Evolutionary conservation across 2,329 filamentous ascomycete genomes (phyloP).

Genomic region (Fusarium luffae): DNA sequence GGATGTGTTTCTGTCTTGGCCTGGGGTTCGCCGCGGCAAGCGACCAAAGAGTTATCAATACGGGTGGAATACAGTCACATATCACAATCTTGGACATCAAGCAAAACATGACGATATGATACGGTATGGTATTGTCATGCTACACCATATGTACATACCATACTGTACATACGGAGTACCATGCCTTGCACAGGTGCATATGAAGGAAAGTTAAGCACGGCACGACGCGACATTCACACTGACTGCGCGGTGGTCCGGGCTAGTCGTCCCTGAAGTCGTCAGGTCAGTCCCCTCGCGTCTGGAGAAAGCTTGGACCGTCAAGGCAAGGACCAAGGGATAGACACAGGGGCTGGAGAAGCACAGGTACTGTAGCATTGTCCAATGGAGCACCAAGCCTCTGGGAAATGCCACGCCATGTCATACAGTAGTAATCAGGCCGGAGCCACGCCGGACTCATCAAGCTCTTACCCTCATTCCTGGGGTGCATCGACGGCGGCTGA

Average conservation of each 20-base stretch:
- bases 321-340: slow-evolving; percentile 32
- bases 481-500: slow-evolving; percentile 29
- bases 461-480: slow-evolving; percentile 30
- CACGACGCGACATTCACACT: slow-evolving; percentile 39
- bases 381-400: slow-evolving; percentile 25
- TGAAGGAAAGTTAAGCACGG: slow-evolving; percentile 19
- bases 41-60: slow-evolving; percentile 12
- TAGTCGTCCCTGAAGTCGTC: slow-evolving; percentile 12
- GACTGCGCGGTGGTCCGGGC: slow-evolving; percentile 30
- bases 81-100: slow-evolving; percentile 30
- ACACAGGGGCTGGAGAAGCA: slow-evolving; percentile 23
- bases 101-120: slow-evolving; percentile 25
- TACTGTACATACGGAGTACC: not conserved
- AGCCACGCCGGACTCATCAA: slow-evolving; percentile 30
- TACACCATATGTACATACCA: not conserved
- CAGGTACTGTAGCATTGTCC: not conserved
- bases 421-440: slow-evolving; percentile 14
- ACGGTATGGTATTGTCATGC: not conserved
- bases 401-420: slow-evolving; percentile 26
- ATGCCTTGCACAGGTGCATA: not conserved
- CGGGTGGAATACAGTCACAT: slow-evolving; percentile 21
- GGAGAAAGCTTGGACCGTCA: slow-evolving; percentile 34
- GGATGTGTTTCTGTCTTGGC: slow-evolving; percentile 25
- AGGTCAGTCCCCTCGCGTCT: slow-evolving; percentile 26
- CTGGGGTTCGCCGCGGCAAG: slow-evolving; percentile 33